Percentiles rank a stretch among this genome's conserved stretches.
Evolutionary conservation across 2,329 filamentous ascomycete genomes (phyloP).

Genomic region (Coleophoma cylindrospora): DNA sequence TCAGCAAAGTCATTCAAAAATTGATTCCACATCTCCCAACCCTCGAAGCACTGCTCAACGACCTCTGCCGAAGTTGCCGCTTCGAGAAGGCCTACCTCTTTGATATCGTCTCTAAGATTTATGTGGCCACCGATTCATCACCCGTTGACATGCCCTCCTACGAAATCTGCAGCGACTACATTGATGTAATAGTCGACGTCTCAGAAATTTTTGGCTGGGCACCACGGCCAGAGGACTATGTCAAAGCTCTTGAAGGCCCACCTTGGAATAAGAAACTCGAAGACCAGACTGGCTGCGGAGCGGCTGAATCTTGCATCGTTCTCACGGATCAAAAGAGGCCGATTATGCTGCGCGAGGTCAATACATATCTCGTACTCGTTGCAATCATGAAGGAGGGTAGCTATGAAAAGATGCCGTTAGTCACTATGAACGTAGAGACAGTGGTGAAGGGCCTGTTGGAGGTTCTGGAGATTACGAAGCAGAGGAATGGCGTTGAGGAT

Average conservation of each 20-base stretch:
- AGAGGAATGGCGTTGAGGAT: constrained; percentile 26
- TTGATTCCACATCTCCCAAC: constrained; percentile 90
- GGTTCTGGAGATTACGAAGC: constrained; percentile 71
- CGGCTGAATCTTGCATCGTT: constrained; percentile 65
- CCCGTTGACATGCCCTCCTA: constrained; percentile 94
- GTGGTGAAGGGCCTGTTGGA: constrained; percentile 74
- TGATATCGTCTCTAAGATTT: constrained; percentile 96
- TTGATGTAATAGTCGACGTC: constrained; percentile 96
- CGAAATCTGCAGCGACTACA: constrained; percentile 97
- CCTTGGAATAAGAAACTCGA: constrained; percentile 58
- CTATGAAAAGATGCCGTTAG: constrained; percentile 76
- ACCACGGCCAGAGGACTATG: constrained; percentile 48
- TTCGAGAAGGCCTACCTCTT: constrained; percentile 99
- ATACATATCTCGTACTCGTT: constrained; percentile 73
- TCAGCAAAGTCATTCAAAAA: constrained; percentile 97
- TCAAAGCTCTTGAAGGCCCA: constrained; percentile 50
- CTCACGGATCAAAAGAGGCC: constrained; percentile 56
- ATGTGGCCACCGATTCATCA: constrained; percentile 92
- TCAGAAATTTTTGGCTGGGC: constrained; percentile 88
- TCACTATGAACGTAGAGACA: constrained; percentile 83
- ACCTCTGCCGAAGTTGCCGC: constrained; percentile 85
- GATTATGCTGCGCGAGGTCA: constrained; percentile 65
- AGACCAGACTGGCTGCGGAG: constrained; percentile 61
- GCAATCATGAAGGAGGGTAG: constrained; percentile 84
- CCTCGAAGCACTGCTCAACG: constrained; percentile 89